These are phyloP conservation scores for Metschnikowia similis DNA, from an alignment of 805 yeast genomes.

Conservation along the genomic window DNA sequence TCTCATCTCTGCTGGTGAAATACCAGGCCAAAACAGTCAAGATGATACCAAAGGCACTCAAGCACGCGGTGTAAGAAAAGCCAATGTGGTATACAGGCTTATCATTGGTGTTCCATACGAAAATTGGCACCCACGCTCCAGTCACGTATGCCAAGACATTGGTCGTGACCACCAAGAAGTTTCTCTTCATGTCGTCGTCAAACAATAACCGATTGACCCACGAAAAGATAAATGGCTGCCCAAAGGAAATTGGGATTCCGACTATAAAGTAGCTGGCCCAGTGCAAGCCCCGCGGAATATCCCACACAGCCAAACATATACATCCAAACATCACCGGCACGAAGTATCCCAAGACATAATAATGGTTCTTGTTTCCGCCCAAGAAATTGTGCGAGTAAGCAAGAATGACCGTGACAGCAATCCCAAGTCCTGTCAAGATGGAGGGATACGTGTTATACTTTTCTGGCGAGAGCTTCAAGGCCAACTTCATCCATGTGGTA, in stretches of 20 bases:
- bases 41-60: slow-evolving; percentile 27
- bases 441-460: slow-evolving; percentile 42
- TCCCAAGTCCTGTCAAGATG: slow-evolving; percentile 34
- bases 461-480: slow-evolving; percentile 26
- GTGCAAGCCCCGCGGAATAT: slow-evolving; percentile 44
- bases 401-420: slow-evolving; percentile 30
- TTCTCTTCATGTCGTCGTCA: slow-evolving; percentile 32
- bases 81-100: slow-evolving; percentile 32
- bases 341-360: slow-evolving; percentile 36
- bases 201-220: slow-evolving; percentile 51
- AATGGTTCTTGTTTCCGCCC: slow-evolving; percentile 31
- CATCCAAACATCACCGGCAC: slow-evolving; percentile 38
- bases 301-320: slow-evolving; percentile 44
- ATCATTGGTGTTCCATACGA: slow-evolving; percentile 36
- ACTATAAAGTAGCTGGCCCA: slow-evolving; percentile 48
- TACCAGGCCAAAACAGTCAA: slow-evolving; percentile 25
- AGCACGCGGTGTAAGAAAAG: slow-evolving; percentile 31
- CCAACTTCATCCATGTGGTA: slow-evolving; percentile 42
- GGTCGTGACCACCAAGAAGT: slow-evolving; percentile 35
- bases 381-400: slow-evolving; percentile 36
- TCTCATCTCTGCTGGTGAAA: slow-evolving; percentile 26
- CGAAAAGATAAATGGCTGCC: slow-evolving; percentile 52
- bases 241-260: slow-evolving; percentile 47
- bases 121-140: slow-evolving; percentile 36
- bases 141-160: slow-evolving; percentile 38